Conservation (phyloP, 805 yeast species). For the Lipomyces anomalus region DNA sequence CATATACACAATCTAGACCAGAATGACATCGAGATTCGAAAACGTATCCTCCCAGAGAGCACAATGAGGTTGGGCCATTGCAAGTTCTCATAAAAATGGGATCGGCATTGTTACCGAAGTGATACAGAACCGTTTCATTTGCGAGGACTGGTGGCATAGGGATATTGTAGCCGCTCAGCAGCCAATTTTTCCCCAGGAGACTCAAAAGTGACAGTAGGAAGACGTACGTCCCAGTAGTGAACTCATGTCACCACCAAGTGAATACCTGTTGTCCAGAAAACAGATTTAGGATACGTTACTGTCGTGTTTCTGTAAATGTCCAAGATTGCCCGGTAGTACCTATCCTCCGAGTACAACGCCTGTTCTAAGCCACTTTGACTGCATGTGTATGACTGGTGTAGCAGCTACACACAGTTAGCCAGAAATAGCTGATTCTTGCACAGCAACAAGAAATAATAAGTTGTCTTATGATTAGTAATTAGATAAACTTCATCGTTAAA, state of each 20-base stretch:
- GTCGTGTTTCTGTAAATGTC: conserved; percentile 73
- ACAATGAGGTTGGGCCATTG: conserved; percentile 83
- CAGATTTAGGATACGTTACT: conserved; percentile 56
- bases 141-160: conserved; percentile 67
- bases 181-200: conserved; percentile 91
- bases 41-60: conserved; percentile 91
- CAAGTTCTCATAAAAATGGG: conserved; percentile 96
- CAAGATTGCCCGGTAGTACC: conserved; percentile 74
- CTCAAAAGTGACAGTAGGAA: conserved; percentile 85
- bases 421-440: conserved; percentile 81
- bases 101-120: conserved; percentile 94
- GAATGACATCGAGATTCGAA: conserved; percentile 95
- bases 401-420: conserved; percentile 96
- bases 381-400: conserved; percentile 76
- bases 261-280: conserved; percentile 90
- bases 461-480: conserved; percentile 51
- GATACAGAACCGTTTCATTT: conserved; percentile 95
- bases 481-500: not conserved
- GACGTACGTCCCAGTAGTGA: conserved; percentile 77
- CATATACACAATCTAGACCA: conserved; percentile 81
- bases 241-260: conserved; percentile 85
- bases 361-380: conserved; percentile 79
- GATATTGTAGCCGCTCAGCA: conserved; percentile 71
- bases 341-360: conserved; percentile 65
- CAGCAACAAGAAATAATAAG: conserved; percentile 91